Conservation (phyloP, 208 protist genomes). For the Crithidia thermophila region DNA sequence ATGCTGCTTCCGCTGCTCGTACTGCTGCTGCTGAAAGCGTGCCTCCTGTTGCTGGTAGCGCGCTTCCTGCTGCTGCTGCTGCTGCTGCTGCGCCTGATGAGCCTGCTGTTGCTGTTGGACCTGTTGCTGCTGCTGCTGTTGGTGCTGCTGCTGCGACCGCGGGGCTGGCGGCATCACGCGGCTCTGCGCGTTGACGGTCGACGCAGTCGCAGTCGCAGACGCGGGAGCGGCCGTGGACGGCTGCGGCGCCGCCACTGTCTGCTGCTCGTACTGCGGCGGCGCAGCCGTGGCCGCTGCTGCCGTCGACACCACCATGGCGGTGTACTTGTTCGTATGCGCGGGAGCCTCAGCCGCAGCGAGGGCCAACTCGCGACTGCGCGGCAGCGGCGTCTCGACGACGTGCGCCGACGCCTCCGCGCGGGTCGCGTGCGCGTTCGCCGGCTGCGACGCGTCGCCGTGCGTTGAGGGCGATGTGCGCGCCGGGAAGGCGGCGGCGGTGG, state of each 20-base stretch:
- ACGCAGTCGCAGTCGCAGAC: background rate
- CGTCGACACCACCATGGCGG: background rate
- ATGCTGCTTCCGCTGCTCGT: background rate
- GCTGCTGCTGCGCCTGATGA: background rate
- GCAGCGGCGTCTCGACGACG: conserved; percentile 3
- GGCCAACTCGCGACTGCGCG: conserved; percentile 11
- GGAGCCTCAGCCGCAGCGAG: background rate
- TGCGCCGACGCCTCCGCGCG: conserved; percentile 5
- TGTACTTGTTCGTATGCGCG: background rate
- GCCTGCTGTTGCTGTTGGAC: background rate
- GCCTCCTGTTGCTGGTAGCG: background rate
- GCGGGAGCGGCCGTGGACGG: background rate
- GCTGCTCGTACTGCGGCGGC: conserved; percentile 20
- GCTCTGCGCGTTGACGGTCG: conserved; percentile 1
- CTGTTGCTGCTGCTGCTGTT: conserved; percentile 2
- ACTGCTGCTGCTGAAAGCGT: background rate
- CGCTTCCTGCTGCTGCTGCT: background rate
- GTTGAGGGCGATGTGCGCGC: no score
- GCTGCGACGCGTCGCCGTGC: no score
- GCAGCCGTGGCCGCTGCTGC: background rate
- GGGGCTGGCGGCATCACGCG: conserved; percentile 32
- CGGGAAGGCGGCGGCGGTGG: background rate
- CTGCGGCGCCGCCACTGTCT: background rate
- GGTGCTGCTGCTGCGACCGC: conserved; percentile 23
- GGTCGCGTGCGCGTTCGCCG: conserved; percentile 1